Evolutionary conservation across 2,329 filamentous ascomycete species (phyloP), one percentile per base, ranked within the genome.

Genomic region (Cladophialophora chaetospira): DNA sequence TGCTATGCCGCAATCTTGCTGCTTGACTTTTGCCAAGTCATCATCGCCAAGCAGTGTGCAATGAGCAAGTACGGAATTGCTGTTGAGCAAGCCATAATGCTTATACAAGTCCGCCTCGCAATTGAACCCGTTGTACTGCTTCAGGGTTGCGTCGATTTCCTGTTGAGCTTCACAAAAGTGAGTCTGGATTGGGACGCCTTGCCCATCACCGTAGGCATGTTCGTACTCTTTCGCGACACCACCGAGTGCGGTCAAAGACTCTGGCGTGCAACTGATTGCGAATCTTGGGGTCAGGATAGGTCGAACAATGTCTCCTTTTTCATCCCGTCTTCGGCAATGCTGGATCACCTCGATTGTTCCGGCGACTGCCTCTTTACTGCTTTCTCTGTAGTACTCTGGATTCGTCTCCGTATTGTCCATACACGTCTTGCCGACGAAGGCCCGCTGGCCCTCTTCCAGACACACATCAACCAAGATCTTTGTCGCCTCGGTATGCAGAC

Each of bases 101-200:
- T 73, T 70, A 65, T 86, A 86, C n/a, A 86, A 69, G 55, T 84
- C 80, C 0, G 75, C 81, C 68, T 86, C 82, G 63, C 75, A 81
- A 2, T 64, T 62, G 57, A 83, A 83, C 1, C 74, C 68, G 0
- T 80, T 79, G 62, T 84, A 86, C 5, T 86, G 70, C 1, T 72
- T 66, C 19, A 69, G 69, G 1, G 82, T 85, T 8, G 76, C 73
- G 2, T 71, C 60, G 57, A 83, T 80, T 65, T 86, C 83, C 60
- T 84, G 79, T 66, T 77, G 72, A 0, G 83, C 81, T 65, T 86
- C 83, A 69, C 84, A 80, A 71, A 86, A 85, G 66, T 86, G 83
- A 11, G 82, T 85, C 69, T 86, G 83, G 42, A 86, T 80, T 0
- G 79, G 71, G 26, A 85, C 66, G 2, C 50, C 50, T 13, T 36